Base-by-base conservation (phyloP, 805 yeast species). In the Kuraishia capsulata region DNA sequence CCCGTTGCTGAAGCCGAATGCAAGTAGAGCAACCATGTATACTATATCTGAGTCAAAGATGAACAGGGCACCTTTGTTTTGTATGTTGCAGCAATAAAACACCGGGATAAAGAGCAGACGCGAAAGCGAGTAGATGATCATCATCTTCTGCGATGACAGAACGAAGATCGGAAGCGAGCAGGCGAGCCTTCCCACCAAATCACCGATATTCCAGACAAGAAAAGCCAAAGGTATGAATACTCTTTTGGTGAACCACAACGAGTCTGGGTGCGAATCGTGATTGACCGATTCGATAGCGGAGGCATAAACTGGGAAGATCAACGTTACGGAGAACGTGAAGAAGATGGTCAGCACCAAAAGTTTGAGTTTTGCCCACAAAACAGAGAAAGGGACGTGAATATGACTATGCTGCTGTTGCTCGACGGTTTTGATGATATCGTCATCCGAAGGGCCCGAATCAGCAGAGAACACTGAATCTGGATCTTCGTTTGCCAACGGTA, bases 251-350 rank as follows among this genome's bases (percentile, higher is more conserved):
- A 72, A 80, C 26, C 78, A 64, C 26, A 57, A 46, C 2, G 44
- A 40, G 9, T 43, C 30, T 37, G 40, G 42, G 32, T 46, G 42
- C 1, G 45, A 8, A 35, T 57, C 60, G 4, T 36, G 42, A 45
- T 69, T 62, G 2, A 62, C 70, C 3, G 86, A 78, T 34, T 71
- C 67, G 8, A 79, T 76, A 13, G 66, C 67, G 6, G 89, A 74
- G 6, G 97, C 96, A 69, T 87, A 90, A 1, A 89, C 90, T 0
- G 98, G 96, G 64, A 88, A 90, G 14, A 76, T 61, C 41, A 90
- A 65, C 0, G 97, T 82, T 19, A 83, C 67, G 6, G 78, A 62
- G 53, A 90, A 88, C 0, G 87, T 77, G 34, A 78, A 52, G 50
- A 87, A 79, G 16, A 90, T 84, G 1, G 95, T 68, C 42, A 72